Evolutionary conservation across 2,329 filamentous ascomycete genomes (phyloP).

Genomic region (Phaeosphaeria sp.): DNA sequence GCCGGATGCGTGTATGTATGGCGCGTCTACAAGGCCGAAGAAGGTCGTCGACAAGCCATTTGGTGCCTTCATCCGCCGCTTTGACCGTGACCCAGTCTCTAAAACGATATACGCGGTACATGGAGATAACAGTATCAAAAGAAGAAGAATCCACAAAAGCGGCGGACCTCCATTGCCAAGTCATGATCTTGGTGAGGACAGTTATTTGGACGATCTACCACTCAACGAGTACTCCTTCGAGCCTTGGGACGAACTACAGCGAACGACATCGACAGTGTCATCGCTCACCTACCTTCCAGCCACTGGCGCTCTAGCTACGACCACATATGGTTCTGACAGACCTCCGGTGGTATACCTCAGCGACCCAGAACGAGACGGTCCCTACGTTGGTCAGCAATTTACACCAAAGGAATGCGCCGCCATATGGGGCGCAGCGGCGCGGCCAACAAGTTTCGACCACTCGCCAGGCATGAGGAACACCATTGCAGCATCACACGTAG

Average conservation of each 20-base stretch:
- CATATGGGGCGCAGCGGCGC: slow-evolving; percentile 37
- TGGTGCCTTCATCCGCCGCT: slow-evolving; percentile 24
- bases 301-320: slow-evolving; percentile 37
- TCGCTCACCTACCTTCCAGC: slow-evolving; percentile 36
- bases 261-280: slow-evolving; percentile 37
- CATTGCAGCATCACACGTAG: slow-evolving; percentile 26
- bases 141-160: slow-evolving; percentile 11
- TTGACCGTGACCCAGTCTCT: slow-evolving; percentile 33
- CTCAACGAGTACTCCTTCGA: slow-evolving; percentile 25
- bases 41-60: slow-evolving; percentile 13
- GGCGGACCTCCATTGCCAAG: slow-evolving; percentile 7
- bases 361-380: slow-evolving; percentile 32
- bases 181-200: slow-evolving; percentile 5
- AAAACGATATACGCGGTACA: slow-evolving; percentile 32
- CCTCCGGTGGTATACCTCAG: slow-evolving; percentile 35
- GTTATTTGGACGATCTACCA: not conserved
- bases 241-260: slow-evolving; percentile 28
- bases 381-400: slow-evolving; percentile 36
- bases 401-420: slow-evolving; percentile 30
- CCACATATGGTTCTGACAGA: slow-evolving; percentile 36
- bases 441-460: slow-evolving; percentile 22
- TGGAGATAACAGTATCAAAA: slow-evolving; percentile 30
- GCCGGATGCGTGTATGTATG: slow-evolving; percentile 35
- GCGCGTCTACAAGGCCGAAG: slow-evolving; percentile 11
- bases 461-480: slow-evolving; percentile 14